Percentiles rank a stretch among this genome's conserved stretches.
phyloP scores from a whole-genome alignment of 129 eudicot genomes.

The Ambrosia artemisiifolia region DNA sequence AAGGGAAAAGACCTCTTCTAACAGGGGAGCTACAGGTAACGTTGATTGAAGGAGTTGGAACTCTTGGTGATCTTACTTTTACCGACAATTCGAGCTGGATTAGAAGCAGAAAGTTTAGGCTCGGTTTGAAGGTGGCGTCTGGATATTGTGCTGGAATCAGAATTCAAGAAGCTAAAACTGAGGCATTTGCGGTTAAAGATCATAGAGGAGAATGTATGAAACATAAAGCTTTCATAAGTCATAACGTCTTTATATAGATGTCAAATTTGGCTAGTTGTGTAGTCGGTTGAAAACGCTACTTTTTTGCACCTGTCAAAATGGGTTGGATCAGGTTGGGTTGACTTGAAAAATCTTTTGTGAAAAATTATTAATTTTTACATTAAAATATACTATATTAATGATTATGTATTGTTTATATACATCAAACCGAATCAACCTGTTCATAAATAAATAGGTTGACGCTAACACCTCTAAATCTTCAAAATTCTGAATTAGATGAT shows the following conservation, averaged over 20 bases:
- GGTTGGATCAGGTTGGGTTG: neutral
- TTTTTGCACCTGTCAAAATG: neutral
- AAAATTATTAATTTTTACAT: neutral
- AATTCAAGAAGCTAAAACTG: constrained; percentile 55
- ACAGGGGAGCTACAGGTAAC: constrained; percentile 48
- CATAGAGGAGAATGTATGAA: constrained; percentile 57
- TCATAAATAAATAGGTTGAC: neutral
- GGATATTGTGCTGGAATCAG: constrained; percentile 50
- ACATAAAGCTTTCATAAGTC: neutral
- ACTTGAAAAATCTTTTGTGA: neutral
- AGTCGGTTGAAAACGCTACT: neutral
- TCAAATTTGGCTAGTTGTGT: neutral
- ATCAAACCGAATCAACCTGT: neutral
- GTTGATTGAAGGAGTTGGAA: constrained; percentile 54
- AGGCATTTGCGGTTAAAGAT: constrained; percentile 60
- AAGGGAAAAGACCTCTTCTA: constrained; percentile 58
- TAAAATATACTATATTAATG: too few species aligned
- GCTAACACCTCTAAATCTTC: neutral
- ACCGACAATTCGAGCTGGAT: constrained; percentile 63
- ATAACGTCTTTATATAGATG: neutral
- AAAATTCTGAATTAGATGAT: neutral
- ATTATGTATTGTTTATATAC: too few species aligned
- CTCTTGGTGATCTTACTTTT: constrained; percentile 46
- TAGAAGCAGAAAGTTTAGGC: constrained; percentile 55
- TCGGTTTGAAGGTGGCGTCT: constrained; percentile 49